Evolutionary conservation across 2,329 filamentous ascomycete species (phyloP), one percentile per base, ranked within the genome.

Genomic region (Akanthomyces muscarius): DNA sequence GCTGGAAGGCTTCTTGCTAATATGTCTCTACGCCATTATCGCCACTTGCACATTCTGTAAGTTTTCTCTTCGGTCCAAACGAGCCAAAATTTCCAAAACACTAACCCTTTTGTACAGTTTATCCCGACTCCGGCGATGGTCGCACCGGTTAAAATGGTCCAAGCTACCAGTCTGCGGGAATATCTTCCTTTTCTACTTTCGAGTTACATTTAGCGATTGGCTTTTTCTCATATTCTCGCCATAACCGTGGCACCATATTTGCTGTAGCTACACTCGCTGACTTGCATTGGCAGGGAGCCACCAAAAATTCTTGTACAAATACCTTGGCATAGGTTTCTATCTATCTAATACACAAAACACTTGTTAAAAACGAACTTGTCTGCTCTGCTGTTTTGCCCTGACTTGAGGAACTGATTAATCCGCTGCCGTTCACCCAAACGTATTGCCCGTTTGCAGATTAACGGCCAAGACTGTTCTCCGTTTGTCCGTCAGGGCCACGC

Each of bases 21-120:
- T 92, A 59, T 90, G 89, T 45, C 82, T 91, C 4, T 95, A 95
- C 70, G 79, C 89, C 47, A 95, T 95, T 61, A 93, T 95, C 70
- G 90, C 89, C 13, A 78, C 86, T 13, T 87, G 83, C 69, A 79
- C 83, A n/a, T 86, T 82, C 77, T 86, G 83, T 85, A 81, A 79
- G 83, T 81, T 53, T 21, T 1, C 23, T 4, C 16, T 21, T 41
- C 28, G 16, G 8, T 5, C 14, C 4, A 36, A 44, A 41, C 23
- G 18, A 3, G 8, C 28, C 28, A 18, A 21, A 0, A n/a, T 3
- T 18, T 21, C 18, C 16, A 6, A 0, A 14, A 38, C 8, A 44
- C 61, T 57, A 53, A 63, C 61, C 36, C 33, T 14, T 36, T 23
- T 5, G 21, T 2, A 7, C 50, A 61, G 58, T 61, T 61, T 61